phyloP scores from a whole-genome alignment of 2,329 filamentous ascomycete species.

The Xylaria sp. region DNA sequence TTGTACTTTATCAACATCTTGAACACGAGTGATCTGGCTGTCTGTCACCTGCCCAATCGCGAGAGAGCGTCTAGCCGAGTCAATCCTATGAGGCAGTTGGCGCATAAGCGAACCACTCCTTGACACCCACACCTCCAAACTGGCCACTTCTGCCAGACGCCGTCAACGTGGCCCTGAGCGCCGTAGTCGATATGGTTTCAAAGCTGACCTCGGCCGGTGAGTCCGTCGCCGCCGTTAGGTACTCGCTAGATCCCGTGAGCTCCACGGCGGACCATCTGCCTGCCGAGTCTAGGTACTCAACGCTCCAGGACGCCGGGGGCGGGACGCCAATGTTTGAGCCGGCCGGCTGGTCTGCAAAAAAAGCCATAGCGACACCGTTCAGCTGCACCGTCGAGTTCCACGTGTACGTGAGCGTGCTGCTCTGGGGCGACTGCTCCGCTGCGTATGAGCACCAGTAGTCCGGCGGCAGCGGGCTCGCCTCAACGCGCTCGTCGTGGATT shows the following conservation, averaged over 20 bases:
- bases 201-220: conserved; percentile 48
- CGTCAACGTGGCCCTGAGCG: conserved; percentile 41
- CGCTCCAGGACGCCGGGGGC: conserved; percentile 46
- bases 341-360: conserved; percentile 49
- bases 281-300: conserved; percentile 43
- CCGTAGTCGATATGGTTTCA: conserved; percentile 44
- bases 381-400: conserved; percentile 49
- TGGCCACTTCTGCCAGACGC: conserved; percentile 41
- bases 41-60: neutral
- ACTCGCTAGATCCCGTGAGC: conserved; percentile 41
- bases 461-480: conserved; percentile 50
- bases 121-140: conserved; percentile 45
- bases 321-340: conserved; percentile 49
- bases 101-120: conserved; percentile 46
- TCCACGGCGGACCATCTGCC: conserved; percentile 43
- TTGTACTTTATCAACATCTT: neutral
- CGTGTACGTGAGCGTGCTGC: conserved; percentile 48
- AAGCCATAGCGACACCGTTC: conserved; percentile 48
- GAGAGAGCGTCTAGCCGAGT: no score
- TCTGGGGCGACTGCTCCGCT: conserved; percentile 47
- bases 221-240: conserved; percentile 45
- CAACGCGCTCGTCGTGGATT: conserved; percentile 50
- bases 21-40: neutral
- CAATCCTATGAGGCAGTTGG: conserved; percentile 28
- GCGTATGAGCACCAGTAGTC: conserved; percentile 54